phyloP scores from a whole-genome alignment of 441 rosid genomes.

The Rhodomyrtus psidioides region DNA sequence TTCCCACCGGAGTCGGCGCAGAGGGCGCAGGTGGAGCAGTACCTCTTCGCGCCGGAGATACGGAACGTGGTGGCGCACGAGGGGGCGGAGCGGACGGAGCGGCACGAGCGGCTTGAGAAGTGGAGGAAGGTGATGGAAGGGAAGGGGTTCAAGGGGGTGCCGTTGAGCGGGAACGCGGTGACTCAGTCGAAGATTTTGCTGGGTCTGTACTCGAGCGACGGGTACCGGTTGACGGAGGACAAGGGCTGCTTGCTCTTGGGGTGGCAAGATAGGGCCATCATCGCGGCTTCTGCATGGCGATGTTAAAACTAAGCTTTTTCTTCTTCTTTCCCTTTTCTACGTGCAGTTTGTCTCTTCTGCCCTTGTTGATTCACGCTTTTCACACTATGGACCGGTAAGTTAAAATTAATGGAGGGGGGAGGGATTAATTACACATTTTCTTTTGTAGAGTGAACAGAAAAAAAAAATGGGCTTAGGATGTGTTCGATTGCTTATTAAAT shows the following conservation, averaged over 20 bases:
- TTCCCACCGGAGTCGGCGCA: constrained; percentile 57
- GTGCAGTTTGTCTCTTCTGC: neutral
- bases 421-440: neutral
- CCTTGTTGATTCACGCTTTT: neutral
- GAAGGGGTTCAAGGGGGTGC: constrained; percentile 45
- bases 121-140: constrained; percentile 68
- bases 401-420: neutral
- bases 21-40: constrained; percentile 60
- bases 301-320: constrained; percentile 19
- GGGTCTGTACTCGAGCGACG: constrained; percentile 51
- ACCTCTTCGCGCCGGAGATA: constrained; percentile 58
- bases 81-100: constrained; percentile 41
- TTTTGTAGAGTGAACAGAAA: neutral
- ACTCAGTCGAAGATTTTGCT: constrained; percentile 52
- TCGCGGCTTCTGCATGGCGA: constrained; percentile 67
- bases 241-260: constrained; percentile 63
- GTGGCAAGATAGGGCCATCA: constrained; percentile 57
- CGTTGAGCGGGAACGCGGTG: constrained; percentile 57
- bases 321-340: neutral
- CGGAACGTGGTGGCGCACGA: constrained; percentile 56
- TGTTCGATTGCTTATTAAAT: neutral
- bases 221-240: constrained; percentile 57
- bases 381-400: neutral
- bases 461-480: neutral
- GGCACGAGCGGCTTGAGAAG: constrained; percentile 64